Base-by-base conservation (phyloP, 345 rosid species). In the Cardiospermum halicacabum region DNA sequence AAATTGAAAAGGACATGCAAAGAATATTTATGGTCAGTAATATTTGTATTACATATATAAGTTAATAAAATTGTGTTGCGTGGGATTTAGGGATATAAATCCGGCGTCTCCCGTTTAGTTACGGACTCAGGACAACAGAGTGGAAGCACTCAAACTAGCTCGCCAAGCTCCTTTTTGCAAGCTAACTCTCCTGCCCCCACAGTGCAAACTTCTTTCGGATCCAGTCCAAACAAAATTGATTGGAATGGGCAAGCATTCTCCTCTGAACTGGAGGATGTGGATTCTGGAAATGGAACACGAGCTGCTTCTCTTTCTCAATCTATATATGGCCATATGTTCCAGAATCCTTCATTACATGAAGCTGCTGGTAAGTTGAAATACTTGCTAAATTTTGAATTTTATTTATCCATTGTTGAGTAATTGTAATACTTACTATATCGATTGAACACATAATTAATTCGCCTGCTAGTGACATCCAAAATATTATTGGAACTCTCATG, bases 21-120 rank as follows among this genome's bases (percentile, higher is more conserved):
- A 53, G 51, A 60, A 60, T 28, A 50, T 27, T 58, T 7, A 36
- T 28, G 51, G 67, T 11, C 58, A 27, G 21, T 42, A 19, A 27
- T 56, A 43, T 34, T 60, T 16, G 54, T 34, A 18, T 49, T 51
- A 6, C 34, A 43, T 74, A 19, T 56, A 37, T 68, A 22, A n/a
- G 16, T 65, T 50, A 28, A 21, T 42, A 60, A 7, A 31, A 22
- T 58, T 42, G 39, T 21, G 3, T 43, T 53, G 56, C 64, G 25
- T 71, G 66, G 31, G 28, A 49, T 63, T 56, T 72, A 86, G 91
- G 82, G 86, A 3, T 54, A 76, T 82, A 86, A 69, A 61, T 74
- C 86, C 32, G 74, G 74, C 64, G 65, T 64, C 51, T 72, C 78
- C 64, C 72, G 53, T 24, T 62, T 76, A 55, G 65, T 62, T 30